These are phyloP conservation scores for Mycena epipterygia DNA, from an alignment of 768 basidiomycete species.

Conservation along the genomic window DNA sequence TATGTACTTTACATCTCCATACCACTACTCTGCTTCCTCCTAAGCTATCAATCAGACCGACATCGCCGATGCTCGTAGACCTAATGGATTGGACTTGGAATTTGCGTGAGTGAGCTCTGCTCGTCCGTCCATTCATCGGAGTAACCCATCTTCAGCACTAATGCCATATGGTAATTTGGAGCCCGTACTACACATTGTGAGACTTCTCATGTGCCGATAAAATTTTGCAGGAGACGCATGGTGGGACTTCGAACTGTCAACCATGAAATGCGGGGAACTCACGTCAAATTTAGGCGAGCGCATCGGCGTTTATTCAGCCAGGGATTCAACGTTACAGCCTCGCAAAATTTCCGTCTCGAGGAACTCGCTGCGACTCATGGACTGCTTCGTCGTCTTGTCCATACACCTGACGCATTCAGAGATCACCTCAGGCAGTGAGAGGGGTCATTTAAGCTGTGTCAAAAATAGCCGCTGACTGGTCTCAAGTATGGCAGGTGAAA, in stretches of 20 bases:
- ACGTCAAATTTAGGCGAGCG: not conserved
- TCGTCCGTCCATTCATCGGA: not conserved
- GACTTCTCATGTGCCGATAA: not conserved
- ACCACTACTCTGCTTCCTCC: not conserved
- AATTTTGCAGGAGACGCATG: not conserved
- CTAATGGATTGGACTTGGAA: not conserved
- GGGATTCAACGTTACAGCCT: not conserved
- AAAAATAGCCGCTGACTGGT: not conserved
- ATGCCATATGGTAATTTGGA: constrained; percentile 23
- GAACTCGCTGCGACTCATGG: constrained; percentile 15
- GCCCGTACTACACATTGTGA: not conserved
- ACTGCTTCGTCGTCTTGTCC: constrained; percentile 31
- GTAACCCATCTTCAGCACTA: constrained; percentile 1
- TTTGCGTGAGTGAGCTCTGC: not conserved
- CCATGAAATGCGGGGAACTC: not conserved
- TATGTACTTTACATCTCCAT: not conserved
- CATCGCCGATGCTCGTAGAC: not conserved
- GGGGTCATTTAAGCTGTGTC: not conserved
- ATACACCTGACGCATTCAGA: constrained; percentile 4
- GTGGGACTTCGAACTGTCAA: not conserved
- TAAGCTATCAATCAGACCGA: not conserved
- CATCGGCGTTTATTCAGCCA: not conserved
- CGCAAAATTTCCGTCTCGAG: not conserved
- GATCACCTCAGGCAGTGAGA: constrained; percentile 13
- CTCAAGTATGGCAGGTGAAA: constrained; percentile 39